phyloP scores from a whole-genome alignment of 164 flowering plant species.

The Echeveria elegans region DNA sequence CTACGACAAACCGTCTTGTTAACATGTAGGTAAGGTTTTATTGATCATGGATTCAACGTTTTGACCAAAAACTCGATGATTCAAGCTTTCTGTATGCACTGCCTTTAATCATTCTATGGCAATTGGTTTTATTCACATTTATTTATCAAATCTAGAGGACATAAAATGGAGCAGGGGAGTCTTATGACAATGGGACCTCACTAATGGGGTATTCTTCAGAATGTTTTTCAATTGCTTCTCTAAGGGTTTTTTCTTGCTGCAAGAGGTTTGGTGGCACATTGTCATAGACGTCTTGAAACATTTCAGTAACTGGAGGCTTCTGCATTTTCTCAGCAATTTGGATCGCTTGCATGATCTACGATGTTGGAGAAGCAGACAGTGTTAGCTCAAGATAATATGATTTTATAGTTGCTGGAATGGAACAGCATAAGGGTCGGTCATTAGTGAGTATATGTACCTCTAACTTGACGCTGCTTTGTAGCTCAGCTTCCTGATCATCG shows the following conservation, averaged over 20 bases:
- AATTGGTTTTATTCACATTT: not conserved
- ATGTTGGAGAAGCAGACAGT: not conserved
- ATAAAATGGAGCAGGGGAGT: not conserved
- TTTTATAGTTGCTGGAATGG: not conserved
- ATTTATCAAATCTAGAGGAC: not conserved
- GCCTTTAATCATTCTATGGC: too few species aligned
- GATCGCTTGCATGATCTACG: conserved; percentile 49
- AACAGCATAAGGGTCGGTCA: not conserved
- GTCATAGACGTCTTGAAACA: conserved; percentile 62
- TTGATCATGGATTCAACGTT: too few species aligned
- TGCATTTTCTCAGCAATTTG: conserved; percentile 51
- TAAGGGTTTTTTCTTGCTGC: conserved; percentile 45
- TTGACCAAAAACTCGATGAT: too few species aligned
- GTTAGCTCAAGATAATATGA: not conserved
- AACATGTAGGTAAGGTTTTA: too few species aligned
- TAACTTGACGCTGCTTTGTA: conserved; percentile 30
- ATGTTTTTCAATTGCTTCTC: conserved; percentile 33
- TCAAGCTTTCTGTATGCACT: too few species aligned
- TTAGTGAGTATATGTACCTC: conserved; percentile 25
- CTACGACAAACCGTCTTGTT: too few species aligned
- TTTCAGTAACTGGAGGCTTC: conserved; percentile 40
- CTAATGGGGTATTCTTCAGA: conserved; percentile 39
- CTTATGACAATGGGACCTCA: not conserved
- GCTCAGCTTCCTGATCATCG: conserved; percentile 35
- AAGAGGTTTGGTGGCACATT: conserved; percentile 32